Percentiles rank a stretch among this genome's conserved stretches.
Evolutionary conservation across 1,139 yeast species (phyloP).

Genomic region (Diutina scorzettiae): DNA sequence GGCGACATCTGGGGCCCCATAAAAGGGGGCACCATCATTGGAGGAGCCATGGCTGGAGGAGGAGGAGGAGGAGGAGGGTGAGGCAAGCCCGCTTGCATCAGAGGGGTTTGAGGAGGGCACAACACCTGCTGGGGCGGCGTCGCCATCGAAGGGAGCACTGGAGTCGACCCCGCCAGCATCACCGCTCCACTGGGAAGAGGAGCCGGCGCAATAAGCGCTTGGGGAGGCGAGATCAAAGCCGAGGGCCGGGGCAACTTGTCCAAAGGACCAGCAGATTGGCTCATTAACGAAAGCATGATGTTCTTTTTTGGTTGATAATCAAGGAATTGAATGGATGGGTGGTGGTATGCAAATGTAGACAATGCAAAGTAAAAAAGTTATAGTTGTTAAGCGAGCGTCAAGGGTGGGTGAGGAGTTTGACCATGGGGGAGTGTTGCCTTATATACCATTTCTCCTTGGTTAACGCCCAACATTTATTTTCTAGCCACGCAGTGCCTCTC

Average conservation of each 20-base stretch:
- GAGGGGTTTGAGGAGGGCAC: background rate
- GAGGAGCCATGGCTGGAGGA: background rate
- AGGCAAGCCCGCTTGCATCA: conserved; percentile 4
- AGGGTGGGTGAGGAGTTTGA: conserved; percentile 4
- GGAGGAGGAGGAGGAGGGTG: background rate
- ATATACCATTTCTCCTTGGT: background rate
- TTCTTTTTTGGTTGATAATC: background rate
- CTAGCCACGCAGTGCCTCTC: background rate
- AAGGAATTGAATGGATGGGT: background rate
- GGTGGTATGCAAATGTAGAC: background rate
- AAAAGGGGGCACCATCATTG: conserved; percentile 1
- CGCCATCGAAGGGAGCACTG: background rate
- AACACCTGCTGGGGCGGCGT: background rate
- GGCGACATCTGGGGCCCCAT: background rate
- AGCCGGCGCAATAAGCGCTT: background rate
- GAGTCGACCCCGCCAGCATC: background rate
- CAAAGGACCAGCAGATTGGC: conserved; percentile 2
- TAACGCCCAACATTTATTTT: background rate
- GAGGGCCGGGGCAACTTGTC: background rate
- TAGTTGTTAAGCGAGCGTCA: conserved; percentile 5
- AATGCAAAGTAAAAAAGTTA: background rate
- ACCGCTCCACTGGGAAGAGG: background rate
- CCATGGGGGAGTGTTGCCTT: background rate
- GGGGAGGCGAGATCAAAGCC: background rate
- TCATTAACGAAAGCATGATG: conserved; percentile 4